Conservation (phyloP, 1,284 basidiomycete genomes). For the Mycena citricolor region DNA sequence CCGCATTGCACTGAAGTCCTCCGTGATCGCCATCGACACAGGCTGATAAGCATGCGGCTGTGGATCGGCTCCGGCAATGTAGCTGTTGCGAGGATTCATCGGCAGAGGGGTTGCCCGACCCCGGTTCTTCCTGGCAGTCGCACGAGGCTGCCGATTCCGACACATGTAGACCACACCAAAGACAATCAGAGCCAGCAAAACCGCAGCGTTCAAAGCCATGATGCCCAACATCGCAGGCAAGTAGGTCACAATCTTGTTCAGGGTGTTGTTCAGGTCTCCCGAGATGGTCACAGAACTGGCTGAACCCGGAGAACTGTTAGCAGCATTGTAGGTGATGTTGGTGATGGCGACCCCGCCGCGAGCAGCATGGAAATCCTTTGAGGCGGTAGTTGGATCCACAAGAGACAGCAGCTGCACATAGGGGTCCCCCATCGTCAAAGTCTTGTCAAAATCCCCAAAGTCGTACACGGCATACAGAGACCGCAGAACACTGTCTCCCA, state of each 20-base stretch:
- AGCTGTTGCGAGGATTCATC: slow-evolving; percentile 38
- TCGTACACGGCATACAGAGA: slow-evolving; percentile 85
- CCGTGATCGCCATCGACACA: slow-evolving; percentile 24
- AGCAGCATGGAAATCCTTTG: slow-evolving; percentile 60
- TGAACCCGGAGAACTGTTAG: slow-evolving; percentile 45
- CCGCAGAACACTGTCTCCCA: slow-evolving; percentile 81
- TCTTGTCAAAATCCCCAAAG: slow-evolving; percentile 74
- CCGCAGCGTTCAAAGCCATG: slow-evolving; percentile 70
- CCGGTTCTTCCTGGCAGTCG: slow-evolving; percentile 40
- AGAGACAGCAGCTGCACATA: slow-evolving; percentile 73
- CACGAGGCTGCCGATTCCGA: slow-evolving; percentile 40
- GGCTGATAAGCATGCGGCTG: slow-evolving; percentile 25
- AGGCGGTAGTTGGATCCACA: slow-evolving; percentile 65
- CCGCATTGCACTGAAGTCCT: slow-evolving; percentile 18
- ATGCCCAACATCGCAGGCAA: slow-evolving; percentile 70
- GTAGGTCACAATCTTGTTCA: slow-evolving; percentile 60
- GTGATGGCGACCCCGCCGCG: slow-evolving; percentile 62
- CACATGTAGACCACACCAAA: slow-evolving; percentile 52
- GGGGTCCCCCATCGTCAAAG: slow-evolving; percentile 65
- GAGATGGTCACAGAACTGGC: slow-evolving; percentile 52
- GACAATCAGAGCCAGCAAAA: slow-evolving; percentile 55
- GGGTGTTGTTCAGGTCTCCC: slow-evolving; percentile 50
- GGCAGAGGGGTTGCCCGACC: slow-evolving; percentile 59
- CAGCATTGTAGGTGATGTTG: slow-evolving; percentile 68
- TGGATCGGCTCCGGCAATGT: slow-evolving; percentile 33